Conservation (phyloP, 108 stramenopile species). For the Nitzschia sp. region DNA sequence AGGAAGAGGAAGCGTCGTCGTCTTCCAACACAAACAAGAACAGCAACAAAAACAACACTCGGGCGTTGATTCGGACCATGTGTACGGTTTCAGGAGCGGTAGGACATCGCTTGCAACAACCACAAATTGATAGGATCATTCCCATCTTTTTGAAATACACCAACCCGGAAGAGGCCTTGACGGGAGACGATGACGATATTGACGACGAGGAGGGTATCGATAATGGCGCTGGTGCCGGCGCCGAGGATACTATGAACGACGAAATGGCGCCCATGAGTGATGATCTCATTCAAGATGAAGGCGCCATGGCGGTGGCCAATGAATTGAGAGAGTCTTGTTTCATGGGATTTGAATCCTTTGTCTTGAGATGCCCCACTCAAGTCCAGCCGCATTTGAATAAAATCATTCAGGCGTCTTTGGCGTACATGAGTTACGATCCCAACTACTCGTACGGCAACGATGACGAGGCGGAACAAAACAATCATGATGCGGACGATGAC, state of each 20-base stretch:
- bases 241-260: slow-evolving; percentile 59
- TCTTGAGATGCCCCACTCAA: slow-evolving; percentile 92
- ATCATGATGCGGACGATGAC: slow-evolving; percentile 48
- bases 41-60: slow-evolving; percentile 40
- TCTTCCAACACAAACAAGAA: slow-evolving; percentile 12
- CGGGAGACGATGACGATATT: slow-evolving; percentile 75
- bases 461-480: slow-evolving; percentile 65
- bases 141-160: slow-evolving; percentile 92
- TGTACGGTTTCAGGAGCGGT: slow-evolving; percentile 83
- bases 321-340: slow-evolving; percentile 97
- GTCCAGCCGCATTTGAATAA: slow-evolving; percentile 85
- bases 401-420: slow-evolving; percentile 73
- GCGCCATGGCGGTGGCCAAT: slow-evolving; percentile 65
- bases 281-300: slow-evolving; percentile 44
- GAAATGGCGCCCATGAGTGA: slow-evolving; percentile 38
- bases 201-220: slow-evolving; percentile 58
- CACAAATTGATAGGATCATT: slow-evolving; percentile 91
- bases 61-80: slow-evolving; percentile 89
- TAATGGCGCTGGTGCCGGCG: slow-evolving; percentile 46
- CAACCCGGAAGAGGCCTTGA: slow-evolving; percentile 81
- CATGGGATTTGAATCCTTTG: slow-evolving; percentile 94
- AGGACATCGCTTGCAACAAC: slow-evolving; percentile 80
- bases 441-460: slow-evolving; percentile 95
- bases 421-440: slow-evolving; percentile 95
- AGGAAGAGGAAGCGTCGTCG: slow-evolving; percentile 24